Evolutionary conservation across 2,329 filamentous ascomycete species (phyloP).

Genomic region (Paracamarosporium sp.): DNA sequence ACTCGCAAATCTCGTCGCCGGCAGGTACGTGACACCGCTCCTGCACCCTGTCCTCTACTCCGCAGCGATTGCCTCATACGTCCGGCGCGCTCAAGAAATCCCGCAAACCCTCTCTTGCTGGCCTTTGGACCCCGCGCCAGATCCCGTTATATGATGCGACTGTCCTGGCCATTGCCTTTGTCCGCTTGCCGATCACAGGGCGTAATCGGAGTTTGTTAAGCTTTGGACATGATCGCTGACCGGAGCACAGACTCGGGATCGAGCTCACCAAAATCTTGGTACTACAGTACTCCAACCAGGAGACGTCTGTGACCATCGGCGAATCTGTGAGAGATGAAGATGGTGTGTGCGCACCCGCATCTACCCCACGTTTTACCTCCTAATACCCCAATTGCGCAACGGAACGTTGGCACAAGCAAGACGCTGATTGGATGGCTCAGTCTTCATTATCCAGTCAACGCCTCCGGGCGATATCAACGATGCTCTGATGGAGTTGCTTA

Average conservation of each 20-base stretch:
- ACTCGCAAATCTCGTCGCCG: conserved; percentile 72
- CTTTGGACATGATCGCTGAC: conserved; percentile 25
- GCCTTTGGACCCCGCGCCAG: not conserved
- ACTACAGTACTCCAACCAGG: conserved; percentile 85
- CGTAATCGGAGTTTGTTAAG: not conserved
- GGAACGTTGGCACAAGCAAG: not conserved
- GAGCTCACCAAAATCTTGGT: conserved; percentile 80
- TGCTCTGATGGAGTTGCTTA: conserved; percentile 95
- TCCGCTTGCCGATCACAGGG: not conserved
- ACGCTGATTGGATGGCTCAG: conserved; percentile 51
- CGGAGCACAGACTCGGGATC: conserved; percentile 69
- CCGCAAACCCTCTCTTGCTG: not conserved
- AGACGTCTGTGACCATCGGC: conserved; percentile 90
- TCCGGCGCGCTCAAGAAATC: not conserved
- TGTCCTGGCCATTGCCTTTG: not conserved
- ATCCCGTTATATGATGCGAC: not conserved
- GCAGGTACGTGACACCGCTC: conserved; percentile 58
- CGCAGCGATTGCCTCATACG: not conserved
- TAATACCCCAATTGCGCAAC: not conserved
- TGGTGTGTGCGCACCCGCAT: conserved; percentile 58
- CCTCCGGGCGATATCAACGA: conserved; percentile 97
- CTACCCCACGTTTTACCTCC: not conserved
- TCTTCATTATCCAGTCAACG: conserved; percentile 96
- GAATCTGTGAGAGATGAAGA: conserved; percentile 97
- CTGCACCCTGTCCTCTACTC: not conserved